A percentile compares a stretch with the other conserved stretches of the same genome.
phyloP scores from a whole-genome alignment of 2,329 filamentous ascomycete genomes.

The Nemania sp. region DNA sequence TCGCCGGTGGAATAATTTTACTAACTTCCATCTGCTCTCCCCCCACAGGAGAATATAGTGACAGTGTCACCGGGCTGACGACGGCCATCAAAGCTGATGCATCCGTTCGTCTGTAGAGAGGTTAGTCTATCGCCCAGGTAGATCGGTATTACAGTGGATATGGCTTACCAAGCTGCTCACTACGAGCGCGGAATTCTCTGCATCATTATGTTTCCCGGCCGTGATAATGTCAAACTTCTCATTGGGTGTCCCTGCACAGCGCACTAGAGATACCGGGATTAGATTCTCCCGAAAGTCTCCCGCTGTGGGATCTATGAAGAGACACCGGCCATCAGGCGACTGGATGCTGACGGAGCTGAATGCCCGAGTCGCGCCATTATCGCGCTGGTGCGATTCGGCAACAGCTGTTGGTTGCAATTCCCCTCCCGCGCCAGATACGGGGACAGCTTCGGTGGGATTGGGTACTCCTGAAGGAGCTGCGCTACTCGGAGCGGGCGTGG shows the following conservation, averaged over 20 bases:
- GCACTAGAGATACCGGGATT: slow-evolving; percentile 51
- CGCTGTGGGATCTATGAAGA: slow-evolving; percentile 55
- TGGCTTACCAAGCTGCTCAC: slow-evolving; percentile 49
- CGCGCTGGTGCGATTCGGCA: slow-evolving; percentile 52
- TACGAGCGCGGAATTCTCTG: slow-evolving; percentile 45
- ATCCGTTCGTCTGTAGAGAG: slow-evolving; percentile 48
- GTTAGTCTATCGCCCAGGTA: slow-evolving; percentile 10
- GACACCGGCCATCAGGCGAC: slow-evolving; percentile 52
- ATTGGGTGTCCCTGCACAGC: slow-evolving; percentile 49
- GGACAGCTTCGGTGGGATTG: slow-evolving; percentile 47
- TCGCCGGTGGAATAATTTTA: slow-evolving; percentile 24
- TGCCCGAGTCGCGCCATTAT: slow-evolving; percentile 50
- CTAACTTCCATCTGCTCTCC: slow-evolving; percentile 51
- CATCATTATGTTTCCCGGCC: slow-evolving; percentile 53
- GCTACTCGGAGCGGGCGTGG: slow-evolving; percentile 3
- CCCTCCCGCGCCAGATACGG: slow-evolving; percentile 56
- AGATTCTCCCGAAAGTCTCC: slow-evolving; percentile 59
- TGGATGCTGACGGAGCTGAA: slow-evolving; percentile 51
- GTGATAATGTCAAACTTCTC: slow-evolving; percentile 57
- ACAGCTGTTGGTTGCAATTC: slow-evolving; percentile 53
- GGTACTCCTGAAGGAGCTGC: slow-evolving; percentile 28
- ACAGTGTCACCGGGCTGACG: slow-evolving; percentile 50
- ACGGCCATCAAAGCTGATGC: slow-evolving; percentile 53
- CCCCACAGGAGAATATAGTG: slow-evolving; percentile 56
- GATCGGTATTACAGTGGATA: not conserved